These are phyloP conservation scores for Pythium periplocum DNA, from an alignment of 352 stramenopile genomes.

Conservation along the genomic window DNA sequence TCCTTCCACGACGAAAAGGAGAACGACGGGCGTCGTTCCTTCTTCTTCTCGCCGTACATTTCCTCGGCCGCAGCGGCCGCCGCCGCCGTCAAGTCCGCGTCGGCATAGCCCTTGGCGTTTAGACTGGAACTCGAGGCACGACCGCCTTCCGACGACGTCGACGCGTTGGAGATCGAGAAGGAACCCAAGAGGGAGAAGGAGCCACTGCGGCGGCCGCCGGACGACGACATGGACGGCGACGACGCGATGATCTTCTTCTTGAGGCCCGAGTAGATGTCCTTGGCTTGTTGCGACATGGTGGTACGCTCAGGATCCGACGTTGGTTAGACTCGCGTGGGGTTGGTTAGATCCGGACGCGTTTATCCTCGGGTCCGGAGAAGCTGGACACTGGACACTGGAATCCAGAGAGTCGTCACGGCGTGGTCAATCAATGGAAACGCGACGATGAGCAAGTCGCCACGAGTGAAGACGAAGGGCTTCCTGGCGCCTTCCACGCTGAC, in stretches of 20 bases:
- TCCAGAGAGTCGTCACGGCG: too few species aligned
- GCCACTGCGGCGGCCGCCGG: constrained; percentile 23
- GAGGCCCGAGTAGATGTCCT: constrained; percentile 73
- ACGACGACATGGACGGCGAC: constrained; percentile 9
- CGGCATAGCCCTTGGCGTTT: constrained; percentile 13
- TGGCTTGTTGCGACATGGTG: constrained; percentile 63
- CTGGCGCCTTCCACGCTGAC: too few species aligned
- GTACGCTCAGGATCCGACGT: background rate
- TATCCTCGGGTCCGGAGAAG: too few species aligned
- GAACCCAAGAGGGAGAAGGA: constrained; percentile 22
- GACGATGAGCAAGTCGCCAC: too few species aligned
- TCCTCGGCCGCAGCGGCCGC: constrained; percentile 17
- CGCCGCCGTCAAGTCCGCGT: constrained; percentile 15
- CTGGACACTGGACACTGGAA: too few species aligned
- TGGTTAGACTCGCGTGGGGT: too few species aligned
- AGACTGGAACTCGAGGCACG: constrained; percentile 10
- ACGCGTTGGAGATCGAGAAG: constrained; percentile 29
- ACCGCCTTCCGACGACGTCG: constrained; percentile 9
- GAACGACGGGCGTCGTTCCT: constrained; percentile 21
- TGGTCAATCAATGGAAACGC: too few species aligned
- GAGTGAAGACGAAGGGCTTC: too few species aligned
- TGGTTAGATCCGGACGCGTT: too few species aligned
- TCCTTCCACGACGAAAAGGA: constrained; percentile 24
- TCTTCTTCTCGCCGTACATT: constrained; percentile 12
- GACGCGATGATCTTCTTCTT: constrained; percentile 79